These are phyloP conservation scores for Didymella sp. DNA, from an alignment of 2,329 filamentous ascomycete species.

Conservation along the genomic window DNA sequence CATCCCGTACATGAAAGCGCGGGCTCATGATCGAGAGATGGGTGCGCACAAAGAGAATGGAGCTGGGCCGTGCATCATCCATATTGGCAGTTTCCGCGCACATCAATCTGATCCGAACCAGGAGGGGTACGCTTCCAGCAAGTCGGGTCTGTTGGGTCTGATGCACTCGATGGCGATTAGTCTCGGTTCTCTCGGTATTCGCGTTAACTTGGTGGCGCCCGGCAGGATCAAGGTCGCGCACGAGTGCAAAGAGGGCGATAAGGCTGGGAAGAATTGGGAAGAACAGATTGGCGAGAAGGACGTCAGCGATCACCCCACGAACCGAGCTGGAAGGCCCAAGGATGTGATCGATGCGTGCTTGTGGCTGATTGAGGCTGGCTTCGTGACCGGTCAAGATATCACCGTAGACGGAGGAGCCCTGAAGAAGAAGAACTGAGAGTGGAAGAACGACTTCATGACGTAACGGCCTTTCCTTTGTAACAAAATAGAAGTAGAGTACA, in stretches of 20 bases:
- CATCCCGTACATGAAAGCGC: conserved; percentile 56
- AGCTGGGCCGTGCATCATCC: conserved; percentile 56
- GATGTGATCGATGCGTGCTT: conserved; percentile 56
- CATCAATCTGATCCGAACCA: conserved; percentile 57
- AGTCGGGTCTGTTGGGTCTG: conserved; percentile 60
- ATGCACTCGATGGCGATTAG: conserved; percentile 60
- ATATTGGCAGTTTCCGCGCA: conserved; percentile 57
- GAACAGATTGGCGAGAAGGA: conserved; percentile 50
- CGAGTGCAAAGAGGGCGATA: conserved; percentile 55
- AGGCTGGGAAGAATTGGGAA: conserved; percentile 51
- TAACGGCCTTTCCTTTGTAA: neutral
- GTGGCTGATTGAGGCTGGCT: conserved; percentile 51
- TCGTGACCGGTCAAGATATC: conserved; percentile 50
- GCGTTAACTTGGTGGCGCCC: conserved; percentile 58
- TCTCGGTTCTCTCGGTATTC: conserved; percentile 53
- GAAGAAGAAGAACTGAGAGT: conserved; percentile 41
- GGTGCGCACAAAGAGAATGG: conserved; percentile 38
- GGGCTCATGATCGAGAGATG: conserved; percentile 31
- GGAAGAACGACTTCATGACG: neutral
- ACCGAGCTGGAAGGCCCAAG: conserved; percentile 55
- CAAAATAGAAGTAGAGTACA: neutral
- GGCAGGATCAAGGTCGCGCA: conserved; percentile 58
- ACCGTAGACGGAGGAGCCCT: conserved; percentile 49
- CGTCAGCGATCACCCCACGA: conserved; percentile 53
- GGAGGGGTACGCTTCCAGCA: conserved; percentile 60